Evolutionary conservation across 2,329 filamentous ascomycete genomes (phyloP).

Genomic region (Graphilbum fragrans): DNA sequence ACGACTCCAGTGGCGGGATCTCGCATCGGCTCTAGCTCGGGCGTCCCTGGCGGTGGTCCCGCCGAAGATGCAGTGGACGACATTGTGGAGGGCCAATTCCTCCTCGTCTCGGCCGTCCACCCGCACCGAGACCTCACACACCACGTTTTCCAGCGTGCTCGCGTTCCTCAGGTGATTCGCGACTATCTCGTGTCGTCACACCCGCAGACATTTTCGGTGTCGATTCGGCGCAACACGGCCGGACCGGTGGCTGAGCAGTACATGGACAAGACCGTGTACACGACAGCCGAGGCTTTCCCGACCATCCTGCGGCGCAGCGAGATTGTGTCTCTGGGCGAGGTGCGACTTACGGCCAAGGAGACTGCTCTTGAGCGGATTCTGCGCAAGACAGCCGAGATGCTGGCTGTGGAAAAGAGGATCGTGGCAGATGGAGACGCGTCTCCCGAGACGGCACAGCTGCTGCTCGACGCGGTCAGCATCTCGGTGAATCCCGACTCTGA

Average conservation of each 20-base stretch:
- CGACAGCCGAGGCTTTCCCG: conserved; percentile 75
- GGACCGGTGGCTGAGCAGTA: conserved; percentile 61
- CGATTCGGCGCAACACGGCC: conserved; percentile 56
- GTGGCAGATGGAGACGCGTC: conserved; percentile 52
- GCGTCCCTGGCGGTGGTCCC: conserved; percentile 14
- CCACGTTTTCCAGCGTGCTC: conserved; percentile 77
- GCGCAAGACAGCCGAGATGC: conserved; percentile 80
- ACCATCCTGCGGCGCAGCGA: conserved; percentile 84
- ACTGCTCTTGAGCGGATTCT: conserved; percentile 85
- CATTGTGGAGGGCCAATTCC: conserved; percentile 71
- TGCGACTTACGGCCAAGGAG: conserved; percentile 62
- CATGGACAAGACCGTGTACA: conserved; percentile 75
- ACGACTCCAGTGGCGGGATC: conserved; percentile 1
- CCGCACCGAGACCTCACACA: conserved; percentile 73
- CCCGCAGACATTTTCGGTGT: conserved; percentile 68
- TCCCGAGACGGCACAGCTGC: conserved; percentile 51
- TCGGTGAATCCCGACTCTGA: conserved; percentile 64
- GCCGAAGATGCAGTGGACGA: conserved; percentile 55
- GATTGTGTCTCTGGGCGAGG: conserved; percentile 55
- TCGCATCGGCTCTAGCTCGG: conserved; percentile 2
- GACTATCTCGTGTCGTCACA: conserved; percentile 74
- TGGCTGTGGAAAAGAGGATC: conserved; percentile 55
- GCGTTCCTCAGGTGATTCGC: conserved; percentile 70
- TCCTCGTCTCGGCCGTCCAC: conserved; percentile 70
- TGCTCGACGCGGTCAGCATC: conserved; percentile 65